phyloP scores from a whole-genome alignment of 306 rosid genomes.

The Inga oerstediana region DNA sequence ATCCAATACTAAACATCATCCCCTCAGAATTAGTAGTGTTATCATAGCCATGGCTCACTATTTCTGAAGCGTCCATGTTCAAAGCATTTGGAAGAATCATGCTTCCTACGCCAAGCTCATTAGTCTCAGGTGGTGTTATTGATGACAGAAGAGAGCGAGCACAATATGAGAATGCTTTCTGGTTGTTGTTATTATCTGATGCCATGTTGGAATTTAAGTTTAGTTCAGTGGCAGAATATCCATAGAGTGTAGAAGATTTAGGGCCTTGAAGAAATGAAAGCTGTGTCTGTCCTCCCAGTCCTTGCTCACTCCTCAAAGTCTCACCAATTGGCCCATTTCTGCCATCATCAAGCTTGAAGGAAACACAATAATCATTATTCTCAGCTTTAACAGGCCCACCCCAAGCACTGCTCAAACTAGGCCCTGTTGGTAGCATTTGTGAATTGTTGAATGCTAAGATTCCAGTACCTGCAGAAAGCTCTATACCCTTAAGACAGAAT shows the following conservation, averaged over 20 bases:
- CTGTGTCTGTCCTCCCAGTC: conserved; percentile 35
- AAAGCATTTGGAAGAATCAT: conserved; percentile 39
- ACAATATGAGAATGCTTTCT: conserved; percentile 43
- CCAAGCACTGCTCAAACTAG: conserved; percentile 40
- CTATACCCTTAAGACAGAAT: neutral
- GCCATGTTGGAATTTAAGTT: conserved; percentile 11
- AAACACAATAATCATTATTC: neutral
- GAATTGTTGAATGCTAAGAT: conserved; percentile 40
- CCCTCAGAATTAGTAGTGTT: conserved; percentile 18
- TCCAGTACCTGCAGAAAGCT: conserved; percentile 37
- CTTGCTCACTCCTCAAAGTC: conserved; percentile 6
- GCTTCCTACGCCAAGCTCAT: conserved; percentile 45
- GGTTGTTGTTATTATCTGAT: conserved; percentile 34
- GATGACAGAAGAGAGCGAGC: conserved; percentile 81
- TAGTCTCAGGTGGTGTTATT: conserved; percentile 40
- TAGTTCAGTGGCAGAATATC: conserved; percentile 34
- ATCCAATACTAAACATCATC: conserved; percentile 30
- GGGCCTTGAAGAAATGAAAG: conserved; percentile 17
- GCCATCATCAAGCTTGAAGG: conserved; percentile 9
- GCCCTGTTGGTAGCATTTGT: conserved; percentile 26
- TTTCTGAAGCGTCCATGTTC: conserved; percentile 30
- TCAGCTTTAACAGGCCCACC: conserved; percentile 32
- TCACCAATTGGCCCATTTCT: conserved; percentile 31
- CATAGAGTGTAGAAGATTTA: conserved; percentile 13
- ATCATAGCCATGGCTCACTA: neutral